Evolutionary conservation across 139 green algal species (phyloP).

Genomic region (Tetradesmus lagerheimii): DNA sequence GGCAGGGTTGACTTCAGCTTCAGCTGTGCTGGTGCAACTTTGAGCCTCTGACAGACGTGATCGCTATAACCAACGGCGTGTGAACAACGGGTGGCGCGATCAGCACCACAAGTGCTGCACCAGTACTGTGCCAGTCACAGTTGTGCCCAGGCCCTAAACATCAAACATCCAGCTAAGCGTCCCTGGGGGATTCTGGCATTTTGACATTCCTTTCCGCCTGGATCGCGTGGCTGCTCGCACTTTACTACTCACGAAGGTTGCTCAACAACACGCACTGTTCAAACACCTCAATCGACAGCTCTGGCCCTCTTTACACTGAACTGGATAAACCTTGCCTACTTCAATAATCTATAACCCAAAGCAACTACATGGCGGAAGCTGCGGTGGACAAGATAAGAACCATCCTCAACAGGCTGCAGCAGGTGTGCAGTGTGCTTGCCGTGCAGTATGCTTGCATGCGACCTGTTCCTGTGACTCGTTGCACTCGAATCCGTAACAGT

Average conservation of each 20-base stretch:
- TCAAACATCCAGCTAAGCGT: neutral
- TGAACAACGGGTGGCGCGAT: neutral
- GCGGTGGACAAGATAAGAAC: constrained; percentile 12
- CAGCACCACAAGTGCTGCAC: neutral
- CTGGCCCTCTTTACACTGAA: too few relatives aligned
- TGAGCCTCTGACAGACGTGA: neutral
- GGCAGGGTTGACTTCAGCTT: neutral
- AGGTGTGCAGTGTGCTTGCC: neutral
- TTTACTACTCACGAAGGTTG: neutral
- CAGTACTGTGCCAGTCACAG: neutral
- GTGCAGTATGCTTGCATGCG: neutral
- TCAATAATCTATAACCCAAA: neutral
- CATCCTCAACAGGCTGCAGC: constrained; percentile 19
- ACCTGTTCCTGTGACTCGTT: too few relatives aligned
- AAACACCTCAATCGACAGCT: neutral
- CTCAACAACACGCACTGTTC: constrained; percentile 10
- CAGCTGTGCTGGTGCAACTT: neutral
- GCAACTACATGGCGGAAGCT: neutral
- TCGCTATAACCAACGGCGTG: neutral
- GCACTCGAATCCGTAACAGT: too few relatives aligned
- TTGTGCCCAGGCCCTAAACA: neutral
- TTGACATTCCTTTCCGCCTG: neutral
- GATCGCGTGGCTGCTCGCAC: neutral
- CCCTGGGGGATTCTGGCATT: neutral
- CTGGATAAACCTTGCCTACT: neutral